Percentiles rank a stretch among this genome's conserved stretches.
phyloP scores from a whole-genome alignment of 257 asterid genomes.

The Primulina huaijiensis region DNA sequence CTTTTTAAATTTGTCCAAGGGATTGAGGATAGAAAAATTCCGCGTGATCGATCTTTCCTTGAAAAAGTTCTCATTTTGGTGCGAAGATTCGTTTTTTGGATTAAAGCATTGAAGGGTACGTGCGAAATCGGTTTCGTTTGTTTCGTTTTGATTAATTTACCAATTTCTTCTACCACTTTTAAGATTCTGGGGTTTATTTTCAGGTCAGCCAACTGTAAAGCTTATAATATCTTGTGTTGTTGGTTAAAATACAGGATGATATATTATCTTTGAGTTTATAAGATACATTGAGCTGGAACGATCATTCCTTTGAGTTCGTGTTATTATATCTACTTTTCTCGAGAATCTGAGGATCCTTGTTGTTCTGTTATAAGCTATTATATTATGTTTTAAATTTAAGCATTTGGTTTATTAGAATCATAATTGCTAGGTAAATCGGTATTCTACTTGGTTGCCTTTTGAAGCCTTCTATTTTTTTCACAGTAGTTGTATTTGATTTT shows the following conservation, averaged over 20 bases:
- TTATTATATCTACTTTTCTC: not conserved
- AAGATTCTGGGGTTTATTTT: slow-evolving; percentile 35
- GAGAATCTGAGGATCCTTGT: slow-evolving; percentile 10
- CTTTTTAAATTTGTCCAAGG: not conserved
- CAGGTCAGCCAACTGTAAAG: not conserved
- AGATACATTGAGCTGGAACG: slow-evolving; percentile 9
- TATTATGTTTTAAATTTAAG: not conserved
- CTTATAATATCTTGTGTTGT: slow-evolving; percentile 9
- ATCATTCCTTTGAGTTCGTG: slow-evolving; percentile 16
- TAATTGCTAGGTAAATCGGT: not conserved
- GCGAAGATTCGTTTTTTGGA: slow-evolving; percentile 25
- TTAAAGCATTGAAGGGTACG: slow-evolving; percentile 24
- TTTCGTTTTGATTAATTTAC: slow-evolving; percentile 38
- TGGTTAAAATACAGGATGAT: slow-evolving; percentile 1
- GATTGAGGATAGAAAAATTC: slow-evolving; percentile 13
- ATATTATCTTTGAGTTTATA: slow-evolving; percentile 17
- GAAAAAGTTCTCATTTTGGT: slow-evolving; percentile 18
- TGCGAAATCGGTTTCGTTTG: slow-evolving; percentile 22
- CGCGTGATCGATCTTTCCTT: slow-evolving; percentile 2
- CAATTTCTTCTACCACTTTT: slow-evolving; percentile 27
- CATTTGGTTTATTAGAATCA: slow-evolving; percentile 1
- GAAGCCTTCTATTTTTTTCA: not conserved
- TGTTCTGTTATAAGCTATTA: not conserved
- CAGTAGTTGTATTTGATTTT: no score
- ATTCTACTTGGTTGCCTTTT: not conserved